Evolutionary conservation across 345 rosid species (phyloP).

Genomic region (Isatis tinctoria): DNA sequence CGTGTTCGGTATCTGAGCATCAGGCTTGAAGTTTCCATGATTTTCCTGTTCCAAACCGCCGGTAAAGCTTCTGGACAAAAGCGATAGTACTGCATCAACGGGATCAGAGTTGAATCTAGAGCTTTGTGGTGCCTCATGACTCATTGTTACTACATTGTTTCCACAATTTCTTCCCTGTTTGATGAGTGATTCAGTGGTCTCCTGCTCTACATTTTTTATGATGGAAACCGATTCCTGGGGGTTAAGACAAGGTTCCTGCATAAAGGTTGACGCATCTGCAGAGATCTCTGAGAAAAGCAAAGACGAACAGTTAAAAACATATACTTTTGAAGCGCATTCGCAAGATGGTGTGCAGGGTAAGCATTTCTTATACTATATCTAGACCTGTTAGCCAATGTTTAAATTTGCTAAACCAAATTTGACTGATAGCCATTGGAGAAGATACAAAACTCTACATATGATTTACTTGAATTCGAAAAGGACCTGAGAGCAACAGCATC

Average conservation of each 20-base stretch:
- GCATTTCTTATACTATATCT: background rate
- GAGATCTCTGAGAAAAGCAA: conserved; percentile 19
- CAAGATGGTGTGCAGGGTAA: background rate
- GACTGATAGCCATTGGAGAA: background rate
- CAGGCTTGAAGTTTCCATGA: conserved; percentile 27
- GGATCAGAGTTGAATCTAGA: conserved; percentile 14
- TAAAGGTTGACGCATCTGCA: conserved; percentile 15
- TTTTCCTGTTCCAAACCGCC: conserved; percentile 4
- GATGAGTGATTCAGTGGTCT: conserved; percentile 11
- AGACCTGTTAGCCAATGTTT: background rate
- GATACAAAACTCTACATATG: background rate
- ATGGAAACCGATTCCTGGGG: conserved; percentile 15
- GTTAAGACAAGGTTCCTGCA: conserved; percentile 8
- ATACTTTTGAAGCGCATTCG: background rate
- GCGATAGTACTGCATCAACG: conserved; percentile 11
- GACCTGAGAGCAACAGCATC: background rate
- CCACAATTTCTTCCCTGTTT: background rate
- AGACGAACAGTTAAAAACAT: background rate
- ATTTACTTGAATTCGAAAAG: background rate
- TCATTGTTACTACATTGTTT: conserved; percentile 11
- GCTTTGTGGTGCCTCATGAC: conserved; percentile 18
- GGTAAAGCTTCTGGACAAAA: conserved; percentile 15
- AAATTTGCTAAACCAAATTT: background rate
- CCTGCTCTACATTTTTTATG: background rate
- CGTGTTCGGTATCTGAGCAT: conserved; percentile 1